Conservation (phyloP, 495 filamentous ascomycete genomes). For the Xylaria longipes region DNA sequence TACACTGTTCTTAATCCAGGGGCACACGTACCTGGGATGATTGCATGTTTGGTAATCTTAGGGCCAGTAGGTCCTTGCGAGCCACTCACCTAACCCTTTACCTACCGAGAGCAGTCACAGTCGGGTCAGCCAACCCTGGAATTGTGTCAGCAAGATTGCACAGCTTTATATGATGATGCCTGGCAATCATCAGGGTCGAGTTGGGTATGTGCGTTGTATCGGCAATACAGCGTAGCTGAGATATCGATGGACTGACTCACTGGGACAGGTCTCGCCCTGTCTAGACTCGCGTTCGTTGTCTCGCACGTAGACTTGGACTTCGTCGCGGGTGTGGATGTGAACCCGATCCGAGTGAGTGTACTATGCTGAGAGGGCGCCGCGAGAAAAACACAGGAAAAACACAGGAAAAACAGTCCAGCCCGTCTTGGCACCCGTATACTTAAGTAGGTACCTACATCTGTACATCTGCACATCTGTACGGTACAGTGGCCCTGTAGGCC, state of each 20-base stretch:
- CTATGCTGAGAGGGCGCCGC: constrained; percentile 7
- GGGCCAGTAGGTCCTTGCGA: background rate
- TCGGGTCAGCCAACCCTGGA: background rate
- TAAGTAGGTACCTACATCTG: too few relatives aligned
- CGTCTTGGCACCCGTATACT: constrained; percentile 5
- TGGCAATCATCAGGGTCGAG: background rate
- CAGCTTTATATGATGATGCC: background rate
- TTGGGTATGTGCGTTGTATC: background rate
- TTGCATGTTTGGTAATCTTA: constrained; percentile 6
- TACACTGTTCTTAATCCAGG: background rate
- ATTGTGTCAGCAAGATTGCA: background rate
- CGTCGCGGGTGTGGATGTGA: background rate
- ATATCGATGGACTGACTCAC: constrained; percentile 9
- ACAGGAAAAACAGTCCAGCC: constrained; percentile 21
- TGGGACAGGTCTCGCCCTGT: constrained; percentile 22
- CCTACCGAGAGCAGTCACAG: background rate
- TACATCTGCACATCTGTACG: background rate
- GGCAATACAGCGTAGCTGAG: background rate
- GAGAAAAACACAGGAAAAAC: too few relatives aligned
- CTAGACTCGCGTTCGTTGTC: constrained; percentile 17
- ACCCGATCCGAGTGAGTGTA: background rate
- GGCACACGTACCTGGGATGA: background rate
- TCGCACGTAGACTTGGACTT: constrained; percentile 2
- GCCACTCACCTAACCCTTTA: background rate
- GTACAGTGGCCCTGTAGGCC: constrained; percentile 4